These are phyloP conservation scores for Pseudoscleropodium purum DNA, from an alignment of 225 moss, liverwort and hornwort species.

Conservation along the genomic window DNA sequence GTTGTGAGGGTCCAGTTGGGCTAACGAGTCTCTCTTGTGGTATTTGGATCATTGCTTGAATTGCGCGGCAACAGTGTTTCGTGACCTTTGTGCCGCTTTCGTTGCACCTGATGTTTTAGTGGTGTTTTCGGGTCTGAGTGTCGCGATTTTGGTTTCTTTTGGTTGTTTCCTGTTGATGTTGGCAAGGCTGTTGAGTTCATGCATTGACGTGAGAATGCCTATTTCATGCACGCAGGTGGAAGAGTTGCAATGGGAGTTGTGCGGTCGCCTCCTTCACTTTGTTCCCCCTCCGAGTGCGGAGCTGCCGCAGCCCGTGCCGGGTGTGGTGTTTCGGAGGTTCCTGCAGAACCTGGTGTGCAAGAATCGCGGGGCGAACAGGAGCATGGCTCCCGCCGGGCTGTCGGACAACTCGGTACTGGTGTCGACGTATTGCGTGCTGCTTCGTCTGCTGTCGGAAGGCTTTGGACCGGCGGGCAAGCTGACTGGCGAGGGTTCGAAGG, in stretches of 20 bases:
- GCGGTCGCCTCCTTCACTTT: slow-evolving; percentile 77
- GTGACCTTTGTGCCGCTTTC: not conserved
- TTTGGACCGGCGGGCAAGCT: slow-evolving; percentile 45
- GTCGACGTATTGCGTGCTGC: slow-evolving; percentile 79
- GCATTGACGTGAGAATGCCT: not conserved
- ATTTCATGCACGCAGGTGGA: slow-evolving; percentile 44
- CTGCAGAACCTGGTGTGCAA: slow-evolving; percentile 69
- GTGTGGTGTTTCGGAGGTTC: slow-evolving; percentile 74
- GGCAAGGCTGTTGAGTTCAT: not conserved
- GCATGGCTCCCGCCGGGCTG: slow-evolving; percentile 93
- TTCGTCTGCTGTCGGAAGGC: slow-evolving; percentile 88
- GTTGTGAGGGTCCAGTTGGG: not conserved
- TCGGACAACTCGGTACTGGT: slow-evolving; percentile 99
- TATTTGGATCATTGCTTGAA: not conserved
- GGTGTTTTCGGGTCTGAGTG: not conserved
- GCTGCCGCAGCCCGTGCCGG: slow-evolving; percentile 65
- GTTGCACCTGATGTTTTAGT: no score
- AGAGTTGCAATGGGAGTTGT: slow-evolving; percentile 96
- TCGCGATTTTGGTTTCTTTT: no score
- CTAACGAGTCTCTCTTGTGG: not conserved
- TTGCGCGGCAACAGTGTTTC: not conserved
- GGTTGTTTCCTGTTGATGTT: not conserved
- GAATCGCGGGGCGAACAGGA: slow-evolving; percentile 85
- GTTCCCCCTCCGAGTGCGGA: slow-evolving; percentile 57
- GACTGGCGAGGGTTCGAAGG: slow-evolving; percentile 59